Conservation (phyloP, 2,329 filamentous ascomycete species). For the Diaporthe vexans region DNA sequence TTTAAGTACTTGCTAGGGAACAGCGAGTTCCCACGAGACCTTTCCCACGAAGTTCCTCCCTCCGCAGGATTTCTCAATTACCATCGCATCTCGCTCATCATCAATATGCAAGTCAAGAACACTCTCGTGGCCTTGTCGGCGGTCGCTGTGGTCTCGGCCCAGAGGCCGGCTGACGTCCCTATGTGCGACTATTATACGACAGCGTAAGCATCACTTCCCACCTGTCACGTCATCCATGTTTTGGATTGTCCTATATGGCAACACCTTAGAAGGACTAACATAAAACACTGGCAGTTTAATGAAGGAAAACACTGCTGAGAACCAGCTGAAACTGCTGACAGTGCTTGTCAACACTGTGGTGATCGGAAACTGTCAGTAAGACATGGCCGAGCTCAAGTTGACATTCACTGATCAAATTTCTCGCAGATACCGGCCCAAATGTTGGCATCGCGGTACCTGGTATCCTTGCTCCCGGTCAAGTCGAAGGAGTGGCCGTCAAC, state of each 20-base stretch:
- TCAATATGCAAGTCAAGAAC: conserved; percentile 49
- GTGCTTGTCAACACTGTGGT: conserved; percentile 74
- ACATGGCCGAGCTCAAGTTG: conserved; percentile 5
- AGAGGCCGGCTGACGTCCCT: conserved; percentile 63
- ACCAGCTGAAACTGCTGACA: conserved; percentile 69
- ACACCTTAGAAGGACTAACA: no score
- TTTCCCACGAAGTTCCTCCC: no score
- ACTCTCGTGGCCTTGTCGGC: conserved; percentile 46
- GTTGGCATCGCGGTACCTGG: conserved; percentile 67
- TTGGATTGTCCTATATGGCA: no score
- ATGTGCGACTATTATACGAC: conserved; percentile 77
- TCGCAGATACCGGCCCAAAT: conserved; percentile 66
- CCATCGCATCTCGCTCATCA: no score
- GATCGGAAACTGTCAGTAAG: conserved; percentile 69
- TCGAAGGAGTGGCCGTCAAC: conserved; percentile 66
- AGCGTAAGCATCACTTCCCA: conserved; percentile 45
- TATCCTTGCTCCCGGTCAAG: conserved; percentile 66
- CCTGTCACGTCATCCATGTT: no score
- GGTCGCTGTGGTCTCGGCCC: conserved; percentile 51
- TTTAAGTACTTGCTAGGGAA: not conserved
- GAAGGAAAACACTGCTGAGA: conserved; percentile 70
- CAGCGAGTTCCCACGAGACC: not conserved
- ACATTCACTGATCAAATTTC: not conserved
- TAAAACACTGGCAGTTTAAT: conserved; percentile 53
- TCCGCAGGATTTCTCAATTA: not conserved